Evolutionary conservation across 2,329 filamentous ascomycete species (phyloP), one percentile per base, ranked within the genome.

Genomic region (Fusarium sp.): DNA sequence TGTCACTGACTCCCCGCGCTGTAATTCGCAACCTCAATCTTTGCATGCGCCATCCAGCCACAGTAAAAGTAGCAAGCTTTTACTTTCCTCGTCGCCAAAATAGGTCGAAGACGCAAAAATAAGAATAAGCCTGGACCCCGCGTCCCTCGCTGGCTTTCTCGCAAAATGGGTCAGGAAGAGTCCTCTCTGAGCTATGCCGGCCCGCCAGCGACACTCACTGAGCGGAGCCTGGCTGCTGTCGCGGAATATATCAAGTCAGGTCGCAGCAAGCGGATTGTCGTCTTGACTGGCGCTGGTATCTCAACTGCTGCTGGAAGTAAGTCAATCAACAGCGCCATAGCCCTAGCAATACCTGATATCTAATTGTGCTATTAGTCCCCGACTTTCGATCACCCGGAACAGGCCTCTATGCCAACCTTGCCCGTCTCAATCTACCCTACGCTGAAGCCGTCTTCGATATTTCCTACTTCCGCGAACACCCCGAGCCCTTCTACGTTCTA

Each of bases 391-490:
- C 94, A 3, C 94, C 95, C 65, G 91, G 93, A 58, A 98, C 95
- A 0, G 96, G 96, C 4, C 86, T 99, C 12, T 99, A 99, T 78
- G 90, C 93, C 73, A 98, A 98, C 75, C 89, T 99, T 19, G 91
- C 91, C 21, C 88, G 91, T 51, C 86, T 98, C 30, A 89, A 97
- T 62, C 86, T 99, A 0, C 94, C 94, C 0, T 90, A 95, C 73
- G 91, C 95, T 21, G 94, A 98, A 80, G 94, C 93, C 32, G 93
- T 98, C 43, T 98, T 99, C 79, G 94, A 97, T 75, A 95, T 99
- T 67, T 83, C 84, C 59, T 99, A 92, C 83, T 99, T 99, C 81
- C 86, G 90, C 64, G 75, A 89, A 42, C 91, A 97, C 68, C 96
- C 96, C 0, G 84, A 89, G 30, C 94, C 96, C 0, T 99, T 99